Evolutionary conservation across 805 yeast species (phyloP).

Genomic region (Yamadazyma endophytica): DNA sequence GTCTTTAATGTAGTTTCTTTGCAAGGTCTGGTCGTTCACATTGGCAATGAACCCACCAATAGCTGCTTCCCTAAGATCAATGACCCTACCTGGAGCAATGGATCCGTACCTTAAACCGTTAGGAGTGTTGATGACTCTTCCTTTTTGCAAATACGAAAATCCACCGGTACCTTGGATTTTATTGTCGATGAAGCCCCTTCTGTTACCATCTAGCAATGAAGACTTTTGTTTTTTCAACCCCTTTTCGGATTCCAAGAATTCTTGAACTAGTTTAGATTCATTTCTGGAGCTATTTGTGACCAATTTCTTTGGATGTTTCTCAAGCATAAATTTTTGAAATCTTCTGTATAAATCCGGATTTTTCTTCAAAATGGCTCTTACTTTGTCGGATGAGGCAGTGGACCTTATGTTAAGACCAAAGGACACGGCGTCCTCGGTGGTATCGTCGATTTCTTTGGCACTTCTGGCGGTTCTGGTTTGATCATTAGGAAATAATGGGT

Average conservation of each 20-base stretch:
- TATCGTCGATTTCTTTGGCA: slow-evolving; percentile 8
- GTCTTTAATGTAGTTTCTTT: slow-evolving; percentile 35
- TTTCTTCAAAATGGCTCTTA: slow-evolving; percentile 30
- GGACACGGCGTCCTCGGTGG: slow-evolving; percentile 22
- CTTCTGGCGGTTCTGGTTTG: slow-evolving; percentile 17
- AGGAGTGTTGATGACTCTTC: slow-evolving; percentile 66
- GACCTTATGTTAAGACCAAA: slow-evolving; percentile 28
- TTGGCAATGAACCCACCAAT: slow-evolving; percentile 43
- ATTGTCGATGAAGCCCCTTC: slow-evolving; percentile 2
- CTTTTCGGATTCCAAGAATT: slow-evolving; percentile 22
- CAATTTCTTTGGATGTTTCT: slow-evolving; percentile 41
- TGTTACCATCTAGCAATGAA: slow-evolving; percentile 3
- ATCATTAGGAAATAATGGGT: slow-evolving; percentile 40
- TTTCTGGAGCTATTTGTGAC: slow-evolving; percentile 17
- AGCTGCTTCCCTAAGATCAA: slow-evolving; percentile 48
- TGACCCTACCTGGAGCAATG: slow-evolving; percentile 67
- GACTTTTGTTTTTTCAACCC: slow-evolving; percentile 18
- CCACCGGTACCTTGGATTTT: slow-evolving; percentile 70
- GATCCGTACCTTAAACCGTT: slow-evolving; percentile 56
- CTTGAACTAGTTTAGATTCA: slow-evolving; percentile 27
- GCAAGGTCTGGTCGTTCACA: slow-evolving; percentile 35
- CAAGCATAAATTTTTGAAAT: slow-evolving; percentile 52
- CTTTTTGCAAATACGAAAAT: slow-evolving; percentile 62
- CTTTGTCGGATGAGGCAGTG: slow-evolving; percentile 22
- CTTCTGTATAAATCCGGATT: slow-evolving; percentile 47